Conservation (phyloP, 176 grass and related monocot species). For the Tillandsia fasciculata region DNA sequence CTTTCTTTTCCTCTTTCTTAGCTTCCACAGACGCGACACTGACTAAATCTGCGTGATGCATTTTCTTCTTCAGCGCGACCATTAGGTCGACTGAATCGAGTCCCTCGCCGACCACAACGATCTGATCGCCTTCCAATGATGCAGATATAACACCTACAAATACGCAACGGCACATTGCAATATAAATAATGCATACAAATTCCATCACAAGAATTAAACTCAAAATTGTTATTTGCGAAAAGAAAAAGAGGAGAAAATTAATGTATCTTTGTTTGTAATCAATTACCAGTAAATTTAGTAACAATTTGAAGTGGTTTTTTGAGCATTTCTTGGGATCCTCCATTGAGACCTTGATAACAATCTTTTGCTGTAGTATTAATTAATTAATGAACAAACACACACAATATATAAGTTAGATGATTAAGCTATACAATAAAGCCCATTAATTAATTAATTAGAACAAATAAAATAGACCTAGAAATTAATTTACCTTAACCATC, state of each 20-base stretch:
- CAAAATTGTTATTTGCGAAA: not conserved
- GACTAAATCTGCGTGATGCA: slow-evolving; percentile 48
- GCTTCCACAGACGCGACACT: slow-evolving; percentile 42
- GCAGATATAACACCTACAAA: slow-evolving; percentile 53
- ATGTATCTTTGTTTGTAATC: not conserved
- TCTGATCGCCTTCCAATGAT: slow-evolving; percentile 41
- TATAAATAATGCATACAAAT: not conserved
- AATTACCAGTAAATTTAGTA: not conserved
- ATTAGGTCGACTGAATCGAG: slow-evolving; percentile 48
- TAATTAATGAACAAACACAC: not conserved
- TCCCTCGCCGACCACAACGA: slow-evolving; percentile 36
- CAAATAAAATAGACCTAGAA: too few relatives aligned
- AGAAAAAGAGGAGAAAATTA: not conserved
- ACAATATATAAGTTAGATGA: too few relatives aligned
- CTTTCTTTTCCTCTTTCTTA: slow-evolving; percentile 47
- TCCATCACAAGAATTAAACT: not conserved
- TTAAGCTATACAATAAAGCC: too few relatives aligned
- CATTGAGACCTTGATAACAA: not conserved
- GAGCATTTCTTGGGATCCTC: not conserved
- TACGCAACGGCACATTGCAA: too few relatives aligned
- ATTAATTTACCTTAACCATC: too few relatives aligned
- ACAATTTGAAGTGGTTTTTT: not conserved
- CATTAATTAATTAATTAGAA: not conserved
- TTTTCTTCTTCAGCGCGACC: slow-evolving; percentile 31
- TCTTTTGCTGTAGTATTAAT: slow-evolving; percentile 2